Percentiles rank a stretch among this genome's conserved stretches.
These are phyloP conservation scores for Sequoiadendron giganteum DNA, from an alignment of 75 land plant genomes.

Conservation along the genomic window DNA sequence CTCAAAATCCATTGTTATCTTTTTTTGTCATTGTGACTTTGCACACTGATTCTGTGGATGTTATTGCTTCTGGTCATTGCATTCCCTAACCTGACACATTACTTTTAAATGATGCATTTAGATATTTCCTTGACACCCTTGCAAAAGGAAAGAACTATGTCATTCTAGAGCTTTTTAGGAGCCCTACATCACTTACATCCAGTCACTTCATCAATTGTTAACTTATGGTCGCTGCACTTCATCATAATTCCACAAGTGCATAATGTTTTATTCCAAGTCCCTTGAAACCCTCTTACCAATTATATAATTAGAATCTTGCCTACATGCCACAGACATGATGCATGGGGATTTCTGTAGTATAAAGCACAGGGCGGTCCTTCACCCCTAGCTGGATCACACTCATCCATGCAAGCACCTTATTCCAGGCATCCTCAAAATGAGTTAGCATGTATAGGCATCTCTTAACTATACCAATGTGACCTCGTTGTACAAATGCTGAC, in stretches of 20 bases:
- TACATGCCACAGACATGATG: not conserved
- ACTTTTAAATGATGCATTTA: not conserved
- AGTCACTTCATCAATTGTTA: not conserved
- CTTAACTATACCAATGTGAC: not conserved
- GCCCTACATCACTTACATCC: not conserved
- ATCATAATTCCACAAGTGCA: not conserved
- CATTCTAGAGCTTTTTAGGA: not conserved
- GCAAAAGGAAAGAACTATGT: not conserved
- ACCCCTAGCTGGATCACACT: not conserved
- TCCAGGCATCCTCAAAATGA: not conserved
- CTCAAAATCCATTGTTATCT: not conserved
- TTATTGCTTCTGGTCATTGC: not conserved
- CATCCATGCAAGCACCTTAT: not conserved
- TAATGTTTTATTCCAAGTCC: not conserved
- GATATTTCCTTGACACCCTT: not conserved
- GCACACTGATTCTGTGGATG: not conserved
- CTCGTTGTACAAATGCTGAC: not conserved
- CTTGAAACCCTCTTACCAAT: not conserved
- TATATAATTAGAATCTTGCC: too few species aligned
- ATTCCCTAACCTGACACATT: not conserved
- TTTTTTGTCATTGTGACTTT: not conserved
- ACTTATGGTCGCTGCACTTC: not conserved
- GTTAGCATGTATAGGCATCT: not conserved
- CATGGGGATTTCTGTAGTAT: not conserved
- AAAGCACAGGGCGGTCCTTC: not conserved